Evolutionary conservation across 768 basidiomycete species (phyloP), one percentile per base, ranked within the genome.

Genomic region (Lentinula boryana): DNA sequence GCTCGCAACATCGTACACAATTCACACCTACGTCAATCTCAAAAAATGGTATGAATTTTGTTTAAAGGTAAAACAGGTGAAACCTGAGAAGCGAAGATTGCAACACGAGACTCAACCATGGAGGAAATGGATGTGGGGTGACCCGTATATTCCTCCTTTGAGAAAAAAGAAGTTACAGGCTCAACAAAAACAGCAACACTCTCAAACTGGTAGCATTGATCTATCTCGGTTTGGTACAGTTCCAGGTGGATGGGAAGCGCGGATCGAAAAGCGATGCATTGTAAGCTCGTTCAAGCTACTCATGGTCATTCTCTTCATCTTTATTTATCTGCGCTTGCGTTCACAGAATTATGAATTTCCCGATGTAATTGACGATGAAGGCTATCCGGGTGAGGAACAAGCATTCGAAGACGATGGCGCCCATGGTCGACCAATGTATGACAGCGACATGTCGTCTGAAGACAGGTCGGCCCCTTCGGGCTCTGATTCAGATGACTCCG

Each of bases 1-100:
- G 23, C 50, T 60, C n/a, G 48, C 21, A 18, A 40, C 59, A 32
- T 5, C 16, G 18, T 16, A 51, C 18, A 12, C 16, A 16, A 51
- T n/a, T 13, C 48, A 60, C 41, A 33, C 23, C 16, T 43, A 35
- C 36, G 51, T 60, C 49, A 50, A 60, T 41, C 33, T 53, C 13
- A 32, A 33, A 13, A 8, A 31, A 2, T 60, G 59, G 59, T 38
- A 60, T 27, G 12, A 60, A 2, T 60, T 60, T 53, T 60, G 59
- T 40, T 12, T 60, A 9, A 51, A 60, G 38, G 50, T 50, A 2
- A 35, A 51, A 27, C 16, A 44, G 38, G 55, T 18, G 4, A 53
- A 53, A 35, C 6, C 32, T 33, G 12, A 5, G 46, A 48, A 48
- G 7, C 54, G 54, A 21, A 23, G 21, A 10, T 21, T 32, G 27